Percentiles rank a stretch among this genome's conserved stretches.
Conservation (phyloP, 2,329 filamentous ascomycete species). For the Colletotrichum incanum region DNA sequence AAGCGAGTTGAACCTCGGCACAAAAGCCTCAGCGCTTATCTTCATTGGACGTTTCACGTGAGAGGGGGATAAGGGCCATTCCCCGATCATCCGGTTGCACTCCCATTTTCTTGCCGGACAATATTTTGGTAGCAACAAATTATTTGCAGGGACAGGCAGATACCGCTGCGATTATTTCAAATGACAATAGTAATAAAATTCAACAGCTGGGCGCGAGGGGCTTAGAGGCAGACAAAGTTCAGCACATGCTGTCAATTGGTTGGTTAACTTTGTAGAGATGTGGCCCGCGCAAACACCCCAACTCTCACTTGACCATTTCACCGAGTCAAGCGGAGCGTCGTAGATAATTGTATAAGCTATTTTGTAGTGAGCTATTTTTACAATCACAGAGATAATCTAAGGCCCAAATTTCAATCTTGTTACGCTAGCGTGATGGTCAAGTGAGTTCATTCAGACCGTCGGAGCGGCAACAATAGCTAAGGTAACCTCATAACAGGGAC, state of each 20-base stretch:
- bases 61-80: not conserved
- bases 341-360: not conserved
- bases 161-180: not conserved
- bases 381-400: not conserved
- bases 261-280: not conserved
- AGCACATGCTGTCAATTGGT: not conserved
- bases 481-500: constrained; percentile 29
- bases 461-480: constrained; percentile 8
- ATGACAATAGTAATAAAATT: too few species aligned
- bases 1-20: constrained; percentile 31
- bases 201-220: not conserved
- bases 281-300: not conserved
- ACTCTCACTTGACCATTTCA: not conserved
- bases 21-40: not conserved
- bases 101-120: not conserved
- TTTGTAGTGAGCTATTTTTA: not conserved
- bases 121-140: not conserved
- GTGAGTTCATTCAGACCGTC: not conserved
- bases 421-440: not conserved
- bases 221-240: not conserved
- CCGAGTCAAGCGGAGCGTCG: not conserved
- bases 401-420: not conserved
- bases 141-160: not conserved
- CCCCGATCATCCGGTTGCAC: not conserved
- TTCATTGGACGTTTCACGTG: constrained; percentile 27